Evolutionary conservation across 768 basidiomycete genomes (phyloP).

Genomic region (Asterophora lycoperdoides): DNA sequence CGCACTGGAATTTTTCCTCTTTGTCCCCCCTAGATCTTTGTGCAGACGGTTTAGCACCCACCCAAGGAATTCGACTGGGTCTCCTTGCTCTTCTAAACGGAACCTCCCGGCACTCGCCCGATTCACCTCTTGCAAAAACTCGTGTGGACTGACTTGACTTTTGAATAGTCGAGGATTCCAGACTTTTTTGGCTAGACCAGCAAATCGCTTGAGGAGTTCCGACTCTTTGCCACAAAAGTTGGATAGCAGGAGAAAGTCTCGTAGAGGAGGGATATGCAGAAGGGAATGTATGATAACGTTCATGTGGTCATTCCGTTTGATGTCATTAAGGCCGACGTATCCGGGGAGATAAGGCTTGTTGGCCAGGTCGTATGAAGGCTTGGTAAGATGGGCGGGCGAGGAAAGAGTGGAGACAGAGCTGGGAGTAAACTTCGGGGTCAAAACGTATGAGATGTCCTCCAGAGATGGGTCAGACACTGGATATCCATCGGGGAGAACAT

Average conservation of each 20-base stretch:
- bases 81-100: slow-evolving; percentile 89
- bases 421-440: slow-evolving; percentile 82
- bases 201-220: slow-evolving; percentile 86
- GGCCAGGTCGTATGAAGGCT: slow-evolving; percentile 81
- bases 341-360: slow-evolving; percentile 85
- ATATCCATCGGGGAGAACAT: slow-evolving; percentile 96
- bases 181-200: slow-evolving; percentile 82
- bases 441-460: slow-evolving; percentile 89
- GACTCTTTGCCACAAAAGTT: slow-evolving; percentile 69
- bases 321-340: slow-evolving; percentile 95
- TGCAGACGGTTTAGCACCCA: slow-evolving; percentile 96
- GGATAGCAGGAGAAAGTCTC: slow-evolving; percentile 82
- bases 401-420: slow-evolving; percentile 51
- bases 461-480: slow-evolving; percentile 94
- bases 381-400: slow-evolving; percentile 53
- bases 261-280: slow-evolving; percentile 84
- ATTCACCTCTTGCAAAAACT: slow-evolving; percentile 95
- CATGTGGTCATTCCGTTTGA: slow-evolving; percentile 96
- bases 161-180: slow-evolving; percentile 98
- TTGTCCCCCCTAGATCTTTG: slow-evolving; percentile 91
- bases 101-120: slow-evolving; percentile 87
- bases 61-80: slow-evolving; percentile 92
- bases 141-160: slow-evolving; percentile 97
- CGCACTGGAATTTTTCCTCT: slow-evolving; percentile 85
- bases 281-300: slow-evolving; percentile 95